Base-by-base conservation (phyloP, 2,329 filamentous ascomycete species). In the Fusarium floridanum region DNA sequence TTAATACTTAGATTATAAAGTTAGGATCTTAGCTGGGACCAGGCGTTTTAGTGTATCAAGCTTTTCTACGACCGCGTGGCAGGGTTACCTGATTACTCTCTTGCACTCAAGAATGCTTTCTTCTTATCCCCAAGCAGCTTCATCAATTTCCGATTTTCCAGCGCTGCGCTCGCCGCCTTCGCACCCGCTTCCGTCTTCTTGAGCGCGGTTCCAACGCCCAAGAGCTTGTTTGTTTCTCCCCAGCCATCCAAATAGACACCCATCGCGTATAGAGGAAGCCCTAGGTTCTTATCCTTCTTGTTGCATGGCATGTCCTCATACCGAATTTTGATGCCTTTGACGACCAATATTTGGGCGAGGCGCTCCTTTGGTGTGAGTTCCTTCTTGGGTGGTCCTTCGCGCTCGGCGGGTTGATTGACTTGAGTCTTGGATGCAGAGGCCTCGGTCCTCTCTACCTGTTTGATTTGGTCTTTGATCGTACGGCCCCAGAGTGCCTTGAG, bases 401-500 rank as follows among this genome's bases (percentile, higher is more conserved):
- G 69, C 39, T 56, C 17, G 16, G 24, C 41, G 14, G 43, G 12
- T 22, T 55, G 43, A 34, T 24, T 29, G 10, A 48, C 29, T 34
- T 37, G 32, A 34, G 17, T 27, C 27, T 64, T 48, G 9, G 36
- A 8, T 11, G 22, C 43, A 16, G 22, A 29, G 14, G 22, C 36
- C 45, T 62, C 27, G 48, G 75, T 61, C 70, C 82, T 65, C 74
- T 85, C 85, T 71, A 84, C 86, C 41, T 82, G 75, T 57, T 72
- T 43, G 20, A 92, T 89, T 32, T 92, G 86, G 27, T 88, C 83
- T 32, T 85, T 80, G 41, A 97, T 83, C 6, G 89, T 90, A 56
- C 87, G 89, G 5, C 89, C 88, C 95, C 95, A 98, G 1, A 98
- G 85, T 9, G 87, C 84, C 61, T 90, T 92, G 55, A 98, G 84